These are phyloP conservation scores for Primulina eburnea DNA, from an alignment of 257 asterid species.

Conservation along the genomic window DNA sequence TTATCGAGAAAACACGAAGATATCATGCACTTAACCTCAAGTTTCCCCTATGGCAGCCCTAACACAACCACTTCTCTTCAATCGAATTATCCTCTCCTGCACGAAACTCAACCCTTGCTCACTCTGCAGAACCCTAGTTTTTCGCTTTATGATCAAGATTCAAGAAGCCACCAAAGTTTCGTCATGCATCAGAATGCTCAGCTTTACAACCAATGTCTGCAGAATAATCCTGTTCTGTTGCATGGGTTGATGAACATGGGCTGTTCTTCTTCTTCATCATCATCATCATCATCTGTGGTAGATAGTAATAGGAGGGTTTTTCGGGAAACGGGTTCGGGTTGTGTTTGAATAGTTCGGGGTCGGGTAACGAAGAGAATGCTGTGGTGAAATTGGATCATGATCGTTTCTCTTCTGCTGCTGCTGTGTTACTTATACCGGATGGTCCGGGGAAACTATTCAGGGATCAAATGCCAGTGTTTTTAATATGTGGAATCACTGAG, in stretches of 20 bases:
- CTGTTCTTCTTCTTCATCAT: conserved; percentile 22
- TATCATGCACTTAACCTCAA: conserved; percentile 50
- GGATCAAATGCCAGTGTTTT: conserved; percentile 55
- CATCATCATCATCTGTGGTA: conserved; percentile 31
- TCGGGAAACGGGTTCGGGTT: conserved; percentile 42
- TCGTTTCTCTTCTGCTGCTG: conserved; percentile 36
- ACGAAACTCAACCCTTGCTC: conserved; percentile 33
- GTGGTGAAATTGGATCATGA: conserved; percentile 79
- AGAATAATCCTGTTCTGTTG: conserved; percentile 47
- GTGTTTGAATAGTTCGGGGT: conserved; percentile 29
- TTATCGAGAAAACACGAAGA: conserved; percentile 66
- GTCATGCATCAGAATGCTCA: conserved; percentile 26
- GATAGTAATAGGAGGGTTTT: conserved; percentile 54
- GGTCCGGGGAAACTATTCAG: conserved; percentile 49
- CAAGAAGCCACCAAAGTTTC: conserved; percentile 42
- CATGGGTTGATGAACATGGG: conserved; percentile 67
- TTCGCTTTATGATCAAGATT: conserved; percentile 35
- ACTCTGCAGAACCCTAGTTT: conserved; percentile 54
- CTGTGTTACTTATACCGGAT: conserved; percentile 26
- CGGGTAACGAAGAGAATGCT: conserved; percentile 47
- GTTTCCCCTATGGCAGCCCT: conserved; percentile 46
- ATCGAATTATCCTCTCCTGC: conserved; percentile 43
- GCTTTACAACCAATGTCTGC: conserved; percentile 40
- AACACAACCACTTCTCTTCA: conserved; percentile 31
- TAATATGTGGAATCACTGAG: conserved; percentile 72